Evolutionary conservation across 2,329 filamentous ascomycete species (phyloP).

Genomic region (Ceratocystis lukuohia): DNA sequence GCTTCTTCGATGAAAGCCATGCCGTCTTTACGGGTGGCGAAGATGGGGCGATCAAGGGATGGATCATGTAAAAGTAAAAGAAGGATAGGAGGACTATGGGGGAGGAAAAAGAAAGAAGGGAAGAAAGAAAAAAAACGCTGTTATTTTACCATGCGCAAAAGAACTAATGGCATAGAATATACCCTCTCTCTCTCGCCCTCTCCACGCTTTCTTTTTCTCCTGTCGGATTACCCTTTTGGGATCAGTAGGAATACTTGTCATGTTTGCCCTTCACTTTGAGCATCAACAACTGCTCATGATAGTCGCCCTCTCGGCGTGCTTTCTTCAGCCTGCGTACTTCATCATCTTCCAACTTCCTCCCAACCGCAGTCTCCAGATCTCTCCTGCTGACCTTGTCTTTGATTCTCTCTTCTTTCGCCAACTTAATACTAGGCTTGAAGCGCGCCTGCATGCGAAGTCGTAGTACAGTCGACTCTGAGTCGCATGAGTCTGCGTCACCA

Average conservation of each 20-base stretch:
- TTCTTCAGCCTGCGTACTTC: constrained; percentile 75
- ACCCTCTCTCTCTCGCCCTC: not conserved
- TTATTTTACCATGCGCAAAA: not conserved
- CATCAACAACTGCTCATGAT: constrained; percentile 74
- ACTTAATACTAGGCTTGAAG: constrained; percentile 69
- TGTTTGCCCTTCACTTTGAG: constrained; percentile 87
- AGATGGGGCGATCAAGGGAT: constrained; percentile 44
- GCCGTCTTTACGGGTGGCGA: constrained; percentile 46
- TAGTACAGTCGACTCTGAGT: constrained; percentile 56
- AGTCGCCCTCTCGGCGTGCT: constrained; percentile 74
- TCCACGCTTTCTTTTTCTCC: not conserved
- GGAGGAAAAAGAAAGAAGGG: not conserved
- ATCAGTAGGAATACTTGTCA: constrained; percentile 53
- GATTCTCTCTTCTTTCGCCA: constrained; percentile 69
- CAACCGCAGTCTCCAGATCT: constrained; percentile 71
- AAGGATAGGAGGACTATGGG: not conserved
- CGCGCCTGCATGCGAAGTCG: constrained; percentile 86
- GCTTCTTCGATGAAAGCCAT: constrained; percentile 47
- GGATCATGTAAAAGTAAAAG: constrained; percentile 27
- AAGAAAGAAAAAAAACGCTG: not conserved
- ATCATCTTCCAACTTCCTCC: constrained; percentile 63
- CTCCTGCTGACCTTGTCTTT: constrained; percentile 72
- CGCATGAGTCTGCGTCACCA: constrained; percentile 57
- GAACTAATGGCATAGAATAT: not conserved
- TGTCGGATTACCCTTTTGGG: not conserved